These are phyloP conservation scores for Remersonia thermophila DNA, from an alignment of 2,329 filamentous ascomycete genomes.

Conservation along the genomic window DNA sequence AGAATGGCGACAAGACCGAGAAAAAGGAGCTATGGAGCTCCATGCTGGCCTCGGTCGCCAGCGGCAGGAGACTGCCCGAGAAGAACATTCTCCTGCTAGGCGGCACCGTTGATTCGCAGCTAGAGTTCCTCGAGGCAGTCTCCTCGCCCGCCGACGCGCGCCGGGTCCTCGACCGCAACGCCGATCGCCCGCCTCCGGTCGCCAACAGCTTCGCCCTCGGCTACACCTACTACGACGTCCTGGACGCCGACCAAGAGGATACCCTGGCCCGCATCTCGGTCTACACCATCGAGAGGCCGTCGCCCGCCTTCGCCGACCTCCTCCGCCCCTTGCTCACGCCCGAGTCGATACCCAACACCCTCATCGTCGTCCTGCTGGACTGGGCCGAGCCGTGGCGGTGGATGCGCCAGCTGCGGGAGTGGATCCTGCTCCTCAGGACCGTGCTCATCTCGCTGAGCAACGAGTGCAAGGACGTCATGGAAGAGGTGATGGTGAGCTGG, in stretches of 20 bases:
- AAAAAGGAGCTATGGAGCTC: conserved; percentile 91
- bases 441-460: conserved; percentile 62
- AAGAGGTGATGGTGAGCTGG: conserved; percentile 73
- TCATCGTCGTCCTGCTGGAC: conserved; percentile 84
- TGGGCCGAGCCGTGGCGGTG: conserved; percentile 92
- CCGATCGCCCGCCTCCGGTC: conserved; percentile 56
- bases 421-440: conserved; percentile 72
- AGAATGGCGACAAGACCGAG: conserved; percentile 46
- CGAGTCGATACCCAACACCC: conserved; percentile 70
- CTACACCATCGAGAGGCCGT: conserved; percentile 78
- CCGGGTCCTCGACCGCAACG: conserved; percentile 42
- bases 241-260: conserved; percentile 91
- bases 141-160: conserved; percentile 36
- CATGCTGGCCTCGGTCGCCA: conserved; percentile 82
- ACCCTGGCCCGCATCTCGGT: conserved; percentile 80
- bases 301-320: conserved; percentile 68
- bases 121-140: conserved; percentile 64
- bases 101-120: conserved; percentile 69
- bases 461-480: conserved; percentile 70
- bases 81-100: conserved; percentile 84
- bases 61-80: conserved; percentile 77
- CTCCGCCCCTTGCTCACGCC: conserved; percentile 75
- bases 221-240: conserved; percentile 89
- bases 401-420: conserved; percentile 77
- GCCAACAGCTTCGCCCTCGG: conserved; percentile 87